Conservation (phyloP, 1,139 yeast species). For the Geotrichum aggregatum region DNA sequence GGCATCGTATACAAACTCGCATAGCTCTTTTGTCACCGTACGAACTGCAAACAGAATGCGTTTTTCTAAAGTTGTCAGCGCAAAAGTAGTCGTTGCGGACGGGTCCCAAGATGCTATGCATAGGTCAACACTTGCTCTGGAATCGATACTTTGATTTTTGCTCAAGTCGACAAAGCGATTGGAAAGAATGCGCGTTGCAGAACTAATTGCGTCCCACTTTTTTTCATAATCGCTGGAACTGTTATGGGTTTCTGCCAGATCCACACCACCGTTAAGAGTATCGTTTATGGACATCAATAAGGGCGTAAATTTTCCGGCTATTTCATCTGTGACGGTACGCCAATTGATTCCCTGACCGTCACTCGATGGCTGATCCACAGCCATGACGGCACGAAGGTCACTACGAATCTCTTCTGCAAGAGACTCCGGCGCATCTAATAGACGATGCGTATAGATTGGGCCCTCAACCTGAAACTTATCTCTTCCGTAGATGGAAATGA, state of each 20-base stretch:
- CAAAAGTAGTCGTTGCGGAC: conserved; percentile 20
- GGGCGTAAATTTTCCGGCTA: conserved; percentile 51
- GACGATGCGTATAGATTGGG: conserved; percentile 41
- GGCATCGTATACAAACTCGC: conserved; percentile 38
- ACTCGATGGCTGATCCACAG: conserved; percentile 21
- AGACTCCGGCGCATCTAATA: conserved; percentile 40
- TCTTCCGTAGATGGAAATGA: conserved; percentile 49
- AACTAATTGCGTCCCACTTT: too few relatives aligned
- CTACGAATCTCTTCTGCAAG: conserved; percentile 39
- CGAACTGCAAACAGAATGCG: conserved; percentile 47
- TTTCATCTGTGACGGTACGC: conserved; percentile 46
- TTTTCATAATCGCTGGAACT: conserved; percentile 27
- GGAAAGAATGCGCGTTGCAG: conserved; percentile 30
- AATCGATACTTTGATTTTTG: conserved; percentile 44
- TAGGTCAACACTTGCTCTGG: background rate
- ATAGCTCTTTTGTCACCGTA: conserved; percentile 40
- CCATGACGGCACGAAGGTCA: conserved; percentile 38
- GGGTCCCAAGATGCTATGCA: conserved; percentile 15
- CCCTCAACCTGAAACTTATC: conserved; percentile 45
- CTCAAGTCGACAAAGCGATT: conserved; percentile 35
- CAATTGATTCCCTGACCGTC: conserved; percentile 48
- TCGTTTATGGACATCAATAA: conserved; percentile 42
- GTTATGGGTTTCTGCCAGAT: background rate
- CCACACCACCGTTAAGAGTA: conserved; percentile 30
- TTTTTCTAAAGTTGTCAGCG: conserved; percentile 27